These are phyloP conservation scores for Paramecium biaurelia DNA, from an alignment of 73 alveolate species.

Conservation along the genomic window DNA sequence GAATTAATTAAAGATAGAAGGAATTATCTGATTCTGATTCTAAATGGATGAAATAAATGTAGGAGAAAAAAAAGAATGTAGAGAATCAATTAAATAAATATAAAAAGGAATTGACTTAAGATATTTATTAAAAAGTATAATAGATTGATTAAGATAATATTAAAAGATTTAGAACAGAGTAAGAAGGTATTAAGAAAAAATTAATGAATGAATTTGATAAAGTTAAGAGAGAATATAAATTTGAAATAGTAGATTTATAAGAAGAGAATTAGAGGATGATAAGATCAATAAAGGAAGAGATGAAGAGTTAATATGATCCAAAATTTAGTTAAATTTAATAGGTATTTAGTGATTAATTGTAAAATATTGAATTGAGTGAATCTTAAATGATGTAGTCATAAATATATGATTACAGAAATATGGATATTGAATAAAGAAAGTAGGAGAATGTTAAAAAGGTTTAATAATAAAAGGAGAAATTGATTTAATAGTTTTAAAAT, in stretches of 20 bases:
- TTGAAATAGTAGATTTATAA: conserved; percentile 3
- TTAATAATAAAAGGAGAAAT: neutral
- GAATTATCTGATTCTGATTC: neutral
- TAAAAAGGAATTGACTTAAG: neutral
- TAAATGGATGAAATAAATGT: neutral
- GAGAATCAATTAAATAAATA: neutral
- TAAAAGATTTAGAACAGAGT: neutral
- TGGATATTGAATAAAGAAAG: neutral
- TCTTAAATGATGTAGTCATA: neutral
- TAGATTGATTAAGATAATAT: neutral
- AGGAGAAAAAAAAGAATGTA: conserved; percentile 22
- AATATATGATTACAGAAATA: neutral
- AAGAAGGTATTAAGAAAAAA: neutral
- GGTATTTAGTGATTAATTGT: neutral
- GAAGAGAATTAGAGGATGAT: neutral
- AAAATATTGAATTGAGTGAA: neutral
- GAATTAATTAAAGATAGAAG: neutral
- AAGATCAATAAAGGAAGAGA: conserved; percentile 1
- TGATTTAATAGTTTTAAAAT: neutral
- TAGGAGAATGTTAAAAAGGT: neutral
- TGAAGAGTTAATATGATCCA: neutral
- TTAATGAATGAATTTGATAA: neutral
- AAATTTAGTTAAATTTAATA: neutral
- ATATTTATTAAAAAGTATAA: neutral
- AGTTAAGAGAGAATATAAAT: neutral